Percentiles rank a stretch among this genome's conserved stretches.
phyloP scores from a whole-genome alignment of 495 filamentous ascomycete species.

The Penicillium alfredii region DNA sequence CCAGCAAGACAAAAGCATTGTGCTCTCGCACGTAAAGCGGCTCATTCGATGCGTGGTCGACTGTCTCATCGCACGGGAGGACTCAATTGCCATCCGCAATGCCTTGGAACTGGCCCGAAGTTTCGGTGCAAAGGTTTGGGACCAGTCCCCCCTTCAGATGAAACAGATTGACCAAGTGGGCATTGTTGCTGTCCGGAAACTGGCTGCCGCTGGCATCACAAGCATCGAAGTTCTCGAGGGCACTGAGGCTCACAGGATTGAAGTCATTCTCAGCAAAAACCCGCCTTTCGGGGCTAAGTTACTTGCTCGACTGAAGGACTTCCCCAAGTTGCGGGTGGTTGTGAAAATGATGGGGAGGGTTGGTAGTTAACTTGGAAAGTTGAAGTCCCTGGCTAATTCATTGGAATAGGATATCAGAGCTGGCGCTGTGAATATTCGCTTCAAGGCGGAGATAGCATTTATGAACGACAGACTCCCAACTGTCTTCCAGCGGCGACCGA shows the following conservation, averaged over 20 bases:
- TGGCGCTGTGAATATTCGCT: constrained; percentile 47
- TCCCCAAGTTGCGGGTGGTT: constrained; percentile 67
- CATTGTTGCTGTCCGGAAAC: constrained; percentile 67
- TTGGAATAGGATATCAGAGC: constrained; percentile 37
- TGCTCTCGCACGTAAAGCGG: constrained; percentile 71
- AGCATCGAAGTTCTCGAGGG: constrained; percentile 65
- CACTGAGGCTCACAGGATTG: constrained; percentile 65
- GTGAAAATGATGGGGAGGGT: constrained; percentile 48
- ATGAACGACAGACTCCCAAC: constrained; percentile 59
- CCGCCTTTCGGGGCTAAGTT: constrained; percentile 76
- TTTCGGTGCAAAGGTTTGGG: constrained; percentile 77
- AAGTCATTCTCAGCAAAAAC: constrained; percentile 69
- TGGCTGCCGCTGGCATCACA: constrained; percentile 63
- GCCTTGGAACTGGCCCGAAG: constrained; percentile 76
- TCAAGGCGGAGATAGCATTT: constrained; percentile 67
- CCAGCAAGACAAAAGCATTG: constrained; percentile 58
- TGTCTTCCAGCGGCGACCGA: constrained; percentile 53
- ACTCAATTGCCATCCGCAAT: constrained; percentile 59
- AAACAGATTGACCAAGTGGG: constrained; percentile 85
- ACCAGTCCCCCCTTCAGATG: constrained; percentile 75
- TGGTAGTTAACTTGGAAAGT: constrained; percentile 8
- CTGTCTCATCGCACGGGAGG: constrained; percentile 63
- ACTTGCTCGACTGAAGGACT: constrained; percentile 55
- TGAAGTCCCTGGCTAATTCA: too few relatives aligned
- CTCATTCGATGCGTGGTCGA: constrained; percentile 82